phyloP scores from a whole-genome alignment of 257 asterid species.

The Ballota nigra region DNA sequence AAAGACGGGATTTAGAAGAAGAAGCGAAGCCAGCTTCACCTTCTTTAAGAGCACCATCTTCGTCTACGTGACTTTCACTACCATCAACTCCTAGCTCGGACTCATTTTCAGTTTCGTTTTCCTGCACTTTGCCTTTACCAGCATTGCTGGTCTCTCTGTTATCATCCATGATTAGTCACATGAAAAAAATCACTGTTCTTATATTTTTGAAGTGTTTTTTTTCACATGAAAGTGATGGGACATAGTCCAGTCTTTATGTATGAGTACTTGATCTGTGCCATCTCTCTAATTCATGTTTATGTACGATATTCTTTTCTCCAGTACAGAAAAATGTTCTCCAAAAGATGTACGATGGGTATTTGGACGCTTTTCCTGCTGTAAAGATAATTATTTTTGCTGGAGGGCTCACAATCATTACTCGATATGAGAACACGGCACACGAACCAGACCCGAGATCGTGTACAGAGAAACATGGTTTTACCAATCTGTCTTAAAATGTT shows the following conservation, averaged over 20 bases:
- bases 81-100: conserved; percentile 1
- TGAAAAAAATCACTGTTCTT: neutral
- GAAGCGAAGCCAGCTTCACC: neutral
- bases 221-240: conserved; percentile 3
- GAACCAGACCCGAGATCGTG: neutral
- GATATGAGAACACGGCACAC: too few relatives aligned
- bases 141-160: neutral
- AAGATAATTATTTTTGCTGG: neutral
- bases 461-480: neutral
- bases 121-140: neutral
- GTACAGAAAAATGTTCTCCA: neutral
- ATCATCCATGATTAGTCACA: conserved; percentile 23
- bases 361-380: neutral
- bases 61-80: neutral
- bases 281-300: neutral
- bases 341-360: neutral
- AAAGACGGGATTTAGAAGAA: neutral
- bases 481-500: neutral
- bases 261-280: neutral
- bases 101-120: neutral
- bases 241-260: neutral
- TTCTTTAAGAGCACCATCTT: neutral
- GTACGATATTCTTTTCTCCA: neutral
- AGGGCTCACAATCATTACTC: neutral
- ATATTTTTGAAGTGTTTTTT: neutral